Conservation (phyloP, 2,329 filamentous ascomycete genomes). For the Fusarium pseudograminearum region DNA sequence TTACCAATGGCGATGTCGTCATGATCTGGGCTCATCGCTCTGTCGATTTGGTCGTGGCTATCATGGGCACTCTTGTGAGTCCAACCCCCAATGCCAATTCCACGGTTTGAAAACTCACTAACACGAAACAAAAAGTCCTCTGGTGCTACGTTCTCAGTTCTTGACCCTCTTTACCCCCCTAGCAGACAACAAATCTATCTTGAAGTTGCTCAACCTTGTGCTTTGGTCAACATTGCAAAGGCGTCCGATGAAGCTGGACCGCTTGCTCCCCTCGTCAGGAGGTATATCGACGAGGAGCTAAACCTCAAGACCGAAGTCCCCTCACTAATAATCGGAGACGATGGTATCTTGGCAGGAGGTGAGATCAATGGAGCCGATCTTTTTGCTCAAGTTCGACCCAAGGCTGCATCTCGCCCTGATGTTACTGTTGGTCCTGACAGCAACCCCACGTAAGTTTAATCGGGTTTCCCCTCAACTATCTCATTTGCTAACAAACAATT, state of each 20-base stretch:
- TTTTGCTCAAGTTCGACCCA: slow-evolving; percentile 55
- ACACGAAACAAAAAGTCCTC: slow-evolving; percentile 50
- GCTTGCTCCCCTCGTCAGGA: slow-evolving; percentile 13
- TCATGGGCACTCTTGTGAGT: slow-evolving; percentile 75
- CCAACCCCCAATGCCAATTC: neutral
- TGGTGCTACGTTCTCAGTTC: slow-evolving; percentile 49
- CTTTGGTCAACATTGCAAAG: slow-evolving; percentile 78
- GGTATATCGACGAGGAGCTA: slow-evolving; percentile 17
- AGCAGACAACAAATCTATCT: slow-evolving; percentile 67
- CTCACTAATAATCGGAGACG: slow-evolving; percentile 13
- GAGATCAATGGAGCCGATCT: slow-evolving; percentile 19
- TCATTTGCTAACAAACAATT: neutral
- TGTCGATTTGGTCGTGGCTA: slow-evolving; percentile 74
- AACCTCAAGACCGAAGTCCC: slow-evolving; percentile 26
- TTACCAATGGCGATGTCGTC: slow-evolving; percentile 85
- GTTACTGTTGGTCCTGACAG: slow-evolving; percentile 85
- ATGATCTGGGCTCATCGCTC: slow-evolving; percentile 88
- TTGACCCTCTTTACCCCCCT: slow-evolving; percentile 48
- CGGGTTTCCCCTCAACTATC: neutral
- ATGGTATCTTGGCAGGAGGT: slow-evolving; percentile 19
- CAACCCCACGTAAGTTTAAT: slow-evolving; percentile 62
- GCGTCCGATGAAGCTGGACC: slow-evolving; percentile 71
- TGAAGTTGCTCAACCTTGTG: slow-evolving; percentile 79
- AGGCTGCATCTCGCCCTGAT: slow-evolving; percentile 69
- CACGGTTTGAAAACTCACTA: neutral